Evolutionary conservation across 2,329 filamentous ascomycete genomes (phyloP), one percentile per base, ranked within the genome.

Genomic region (Diplodia sapinea): DNA sequence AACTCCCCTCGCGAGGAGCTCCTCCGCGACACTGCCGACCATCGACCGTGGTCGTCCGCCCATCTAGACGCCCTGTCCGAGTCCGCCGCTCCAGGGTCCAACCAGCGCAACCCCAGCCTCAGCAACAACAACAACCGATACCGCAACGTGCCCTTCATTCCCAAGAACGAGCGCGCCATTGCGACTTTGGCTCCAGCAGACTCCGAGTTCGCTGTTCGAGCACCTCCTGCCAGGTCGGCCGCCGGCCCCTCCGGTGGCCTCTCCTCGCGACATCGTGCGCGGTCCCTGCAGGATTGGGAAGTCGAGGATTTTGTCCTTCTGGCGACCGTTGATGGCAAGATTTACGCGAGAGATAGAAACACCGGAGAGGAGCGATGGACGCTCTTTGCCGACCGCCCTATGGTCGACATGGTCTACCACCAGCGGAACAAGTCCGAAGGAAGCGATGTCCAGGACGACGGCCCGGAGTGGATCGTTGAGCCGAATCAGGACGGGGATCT

Each of bases 281-380:
- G 94, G 89, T 96, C 91, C 86, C 86, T 98, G 87, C 91, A 94
- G 88, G 94, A 97, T 84, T 98, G 94, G 94, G 93, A 97, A 91
- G 94, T 97, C 83, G 94, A 98, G 92, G 94, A 98, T 86, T 96
- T 97, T 88, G 92, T 98, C 84, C 92, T 99, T 85, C 86, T 99
- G 91, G 94, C 95, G 92, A 98, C 95, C 87, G 92, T 98, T 88
- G 94, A 98, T 86, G 95, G 95, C 86, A 92, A 93, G 79, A 88
- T 98, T 76, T 92, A 97, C 83, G 94, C 94, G 79, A 89, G 89
- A 80, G 93, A 97, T 83, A 88, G 95, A 75, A 91, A 90, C 78
- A 95, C 91, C 64, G 95, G 95, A 73, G 86, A 89, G 70, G 86
- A 91, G 73, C 90, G 89, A 77, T 98, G 95, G 95, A 90, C 91